A percentile compares a stretch with the other conserved stretches of the same genome.
Evolutionary conservation across 148 eudicot species (phyloP).

Genomic region (Chenopodium formosanum): DNA sequence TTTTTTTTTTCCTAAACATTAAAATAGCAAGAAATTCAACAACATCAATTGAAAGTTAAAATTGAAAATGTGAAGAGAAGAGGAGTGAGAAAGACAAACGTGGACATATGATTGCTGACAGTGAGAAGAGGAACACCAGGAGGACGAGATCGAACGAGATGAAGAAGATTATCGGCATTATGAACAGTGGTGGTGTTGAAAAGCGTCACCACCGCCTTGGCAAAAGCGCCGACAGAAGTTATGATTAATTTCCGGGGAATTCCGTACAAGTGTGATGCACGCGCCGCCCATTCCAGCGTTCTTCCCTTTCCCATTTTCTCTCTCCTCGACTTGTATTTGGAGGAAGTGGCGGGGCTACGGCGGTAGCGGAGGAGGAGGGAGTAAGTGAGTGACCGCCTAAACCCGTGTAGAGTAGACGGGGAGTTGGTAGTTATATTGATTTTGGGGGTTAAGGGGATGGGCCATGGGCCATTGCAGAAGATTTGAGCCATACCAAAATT

Average conservation of each 20-base stretch:
- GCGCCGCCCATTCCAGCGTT: slow-evolving; percentile 86
- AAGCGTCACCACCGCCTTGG: slow-evolving; percentile 55
- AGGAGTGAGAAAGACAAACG: slow-evolving; percentile 38
- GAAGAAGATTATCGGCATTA: slow-evolving; percentile 64
- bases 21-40: not conserved
- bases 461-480: too few species aligned
- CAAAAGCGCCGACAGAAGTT: slow-evolving; percentile 51
- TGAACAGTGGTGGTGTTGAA: slow-evolving; percentile 67
- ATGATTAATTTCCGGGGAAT: slow-evolving; percentile 56
- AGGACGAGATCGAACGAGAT: slow-evolving; percentile 65
- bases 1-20: not conserved
- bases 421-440: too few species aligned
- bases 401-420: not conserved
- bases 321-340: not conserved
- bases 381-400: not conserved
- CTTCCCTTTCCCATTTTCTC: slow-evolving; percentile 26
- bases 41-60: not conserved
- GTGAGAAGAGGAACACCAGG: slow-evolving; percentile 77
- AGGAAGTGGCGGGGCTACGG: not conserved
- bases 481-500: too few species aligned
- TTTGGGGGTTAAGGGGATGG: too few species aligned
- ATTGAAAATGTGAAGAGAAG: not conserved
- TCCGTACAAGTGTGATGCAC: slow-evolving; percentile 64
- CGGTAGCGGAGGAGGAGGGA: not conserved
- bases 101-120: slow-evolving; percentile 97